Evolutionary conservation across 129 eudicot genomes (phyloP).

Genomic region (Chrysanthemum lavandulifolium): DNA sequence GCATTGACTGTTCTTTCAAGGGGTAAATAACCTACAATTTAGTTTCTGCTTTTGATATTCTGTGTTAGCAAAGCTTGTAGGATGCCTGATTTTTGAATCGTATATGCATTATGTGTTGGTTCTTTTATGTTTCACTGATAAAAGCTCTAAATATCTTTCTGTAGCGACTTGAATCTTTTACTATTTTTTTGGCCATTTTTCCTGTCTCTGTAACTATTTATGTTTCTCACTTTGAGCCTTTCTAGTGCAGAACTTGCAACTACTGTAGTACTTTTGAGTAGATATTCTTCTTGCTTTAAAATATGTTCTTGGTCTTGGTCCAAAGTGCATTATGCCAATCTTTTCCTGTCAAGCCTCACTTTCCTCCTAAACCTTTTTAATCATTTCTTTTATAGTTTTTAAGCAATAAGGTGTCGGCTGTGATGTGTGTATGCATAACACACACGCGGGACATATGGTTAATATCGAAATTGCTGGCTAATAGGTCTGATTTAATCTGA

Average conservation of each 20-base stretch:
- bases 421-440: background rate
- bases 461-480: conserved; percentile 7
- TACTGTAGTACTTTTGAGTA: background rate
- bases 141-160: background rate
- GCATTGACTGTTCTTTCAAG: conserved; percentile 77
- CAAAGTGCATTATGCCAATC: background rate
- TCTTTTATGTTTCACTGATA: background rate
- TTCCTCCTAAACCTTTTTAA: background rate
- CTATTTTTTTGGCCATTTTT: too few relatives aligned
- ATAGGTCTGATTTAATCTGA: conserved; percentile 1
- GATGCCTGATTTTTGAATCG: background rate
- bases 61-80: conserved; percentile 8
- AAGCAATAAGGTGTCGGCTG: background rate
- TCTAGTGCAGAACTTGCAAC: too few relatives aligned
- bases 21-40: conserved; percentile 42
- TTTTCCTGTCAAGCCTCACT: background rate
- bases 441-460: background rate
- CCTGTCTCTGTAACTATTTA: too few relatives aligned
- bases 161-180: too few relatives aligned
- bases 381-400: background rate
- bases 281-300: background rate
- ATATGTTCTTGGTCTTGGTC: background rate
- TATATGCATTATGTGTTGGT: background rate
- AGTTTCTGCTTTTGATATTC: background rate
- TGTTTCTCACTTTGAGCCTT: too few relatives aligned